Evolutionary conservation across 164 flowering plant genomes (phyloP), one percentile per base, ranked within the genome.

Genomic region (Stephania japonica): DNA sequence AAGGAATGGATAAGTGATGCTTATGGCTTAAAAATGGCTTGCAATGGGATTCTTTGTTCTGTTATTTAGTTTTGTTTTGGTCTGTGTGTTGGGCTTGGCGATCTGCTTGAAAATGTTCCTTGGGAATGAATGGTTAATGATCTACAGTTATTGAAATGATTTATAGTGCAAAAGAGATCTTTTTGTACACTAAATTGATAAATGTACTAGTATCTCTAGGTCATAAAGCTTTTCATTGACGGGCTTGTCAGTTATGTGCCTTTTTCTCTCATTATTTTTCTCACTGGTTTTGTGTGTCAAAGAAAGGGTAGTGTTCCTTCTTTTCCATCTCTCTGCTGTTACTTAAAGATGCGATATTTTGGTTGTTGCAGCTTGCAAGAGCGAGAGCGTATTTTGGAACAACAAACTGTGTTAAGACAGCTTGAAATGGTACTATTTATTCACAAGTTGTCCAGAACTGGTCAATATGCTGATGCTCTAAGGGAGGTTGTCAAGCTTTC

Each of bases 401-500:
- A 91, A 75, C 88, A 96, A 70, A 85, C 82, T 53, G 85, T 89
- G 78, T 73, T 93, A 76, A 83, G 95, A 77, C 95, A 96, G 81
- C 97, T 96, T 64, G 99, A 96, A 83, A 96, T 92, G 8, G 80
- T 89, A 71, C 78, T 93, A 73, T 82, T 86, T 64, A 84, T 91
- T 41, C 91, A 87, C 80, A 91, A 85, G 76, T 76, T 89, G 72
- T 87, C 90, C 19, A 88, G 86, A 81, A 66, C 75, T 70, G 93
- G 97, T 7, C 85, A 85, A 50, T 75, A 87, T 84, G 63, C 84
- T n/a, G 98, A 93, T 84, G 99, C 97, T 76, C 64, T 96, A 59
- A 86, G 92, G 83, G 97, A 90, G 80, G 80, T 87, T 67, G 85
- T 91, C 24, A 91, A 85, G 77, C 90, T 91, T 65, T 86, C 91